Evolutionary conservation across 2,329 filamentous ascomycete genomes (phyloP), one percentile per base, ranked within the genome.

Genomic region (Orbilia javanica): DNA sequence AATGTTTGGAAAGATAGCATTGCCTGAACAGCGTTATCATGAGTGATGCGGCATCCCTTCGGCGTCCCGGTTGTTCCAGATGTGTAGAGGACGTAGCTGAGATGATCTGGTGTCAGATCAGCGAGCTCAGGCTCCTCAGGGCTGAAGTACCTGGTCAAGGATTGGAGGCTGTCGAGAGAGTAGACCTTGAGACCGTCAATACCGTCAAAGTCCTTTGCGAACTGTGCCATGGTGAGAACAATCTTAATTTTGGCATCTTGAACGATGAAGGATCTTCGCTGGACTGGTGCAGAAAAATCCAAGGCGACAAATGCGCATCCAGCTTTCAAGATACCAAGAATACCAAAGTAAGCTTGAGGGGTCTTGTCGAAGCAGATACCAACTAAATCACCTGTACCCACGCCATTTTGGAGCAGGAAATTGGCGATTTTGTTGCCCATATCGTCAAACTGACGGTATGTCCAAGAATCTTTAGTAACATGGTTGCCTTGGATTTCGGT

Each of bases 21-120:
- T 27, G 93, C 93, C 83, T 97, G 94, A 0, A 97, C 92, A 0
- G 92, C 89, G 83, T 97, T 97, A 64, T 93, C 90, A 82, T 97
- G 94, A 0, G 92, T 96, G 55, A 97, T 90, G 74, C 96, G 89
- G 80, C 94, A 97, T 1, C 93, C 93, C 81, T 97, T 97, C 0
- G 94, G 93, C 0, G 90, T 92, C 1, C 93, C 93, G 0, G 93
- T 97, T 0, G 93, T 96, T 2, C 71, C 81, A 2, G 92, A 95
- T 0, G 93, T 97, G 83, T 96, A 97, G 0, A 97, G 86, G 74
- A 93, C 95, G 82, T 96, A 97, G 80, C 91, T 93, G 0, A 89
- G 89, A 80, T 90, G 88, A 22, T 88, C 85, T 3, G 88, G 84
- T 1, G 83, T 81, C 52, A 82, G 68, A 63, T 80, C 79, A 11